Base-by-base conservation (phyloP, 306 rosid species). In the Fragaria nilgerrensis region DNA sequence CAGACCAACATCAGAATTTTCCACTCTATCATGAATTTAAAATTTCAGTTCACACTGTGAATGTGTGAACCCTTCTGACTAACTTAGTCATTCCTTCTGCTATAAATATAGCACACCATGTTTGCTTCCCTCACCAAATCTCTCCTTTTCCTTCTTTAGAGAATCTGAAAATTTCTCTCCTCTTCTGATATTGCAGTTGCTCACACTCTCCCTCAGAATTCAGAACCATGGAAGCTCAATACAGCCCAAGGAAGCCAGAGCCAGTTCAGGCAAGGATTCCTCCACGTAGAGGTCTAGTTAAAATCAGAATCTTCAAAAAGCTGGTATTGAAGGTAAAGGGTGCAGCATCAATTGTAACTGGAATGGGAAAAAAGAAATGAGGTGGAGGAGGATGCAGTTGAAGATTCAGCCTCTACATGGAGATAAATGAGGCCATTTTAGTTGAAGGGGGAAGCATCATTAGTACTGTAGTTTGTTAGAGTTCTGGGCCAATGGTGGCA, bases 281-380 rank as follows among this genome's bases (percentile, higher is more conserved):
- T 34, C 85, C 85, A 7, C 70, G 0, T 4, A 82, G 82, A 58
- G 82, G 79, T 68, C 75, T 56, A 4, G 72, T 82, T 20, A 82
- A 82, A 79, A 65, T 27, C 12, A 48, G 15, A 47, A 73, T 77
- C 8, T 56, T 73, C 44, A 37, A 19, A 63, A 49, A 7, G 59
- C 52, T 75, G 58, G 1, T 66, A 5, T 50, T 25, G 1, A 64
- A n/a, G n/a, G 19, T 58, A 8, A 75, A 74, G 20, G 25, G 8
- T 36, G 75, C 44, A 19, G 50, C 69, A 44, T 55, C 76, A 23
- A 63, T 12, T 19, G 50, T 23, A 1, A 25, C 25, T 9, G 20
- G 43, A 3, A 50, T 44, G 45, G 70, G 59, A 22, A 22, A 41
- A 73, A 74, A 41, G 41, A 58, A 74, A 56, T 55, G 62, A 55